Evolutionary conservation across 768 basidiomycete genomes (phyloP), one percentile per base, ranked within the genome.

Genomic region (Leccinum imitatum): DNA sequence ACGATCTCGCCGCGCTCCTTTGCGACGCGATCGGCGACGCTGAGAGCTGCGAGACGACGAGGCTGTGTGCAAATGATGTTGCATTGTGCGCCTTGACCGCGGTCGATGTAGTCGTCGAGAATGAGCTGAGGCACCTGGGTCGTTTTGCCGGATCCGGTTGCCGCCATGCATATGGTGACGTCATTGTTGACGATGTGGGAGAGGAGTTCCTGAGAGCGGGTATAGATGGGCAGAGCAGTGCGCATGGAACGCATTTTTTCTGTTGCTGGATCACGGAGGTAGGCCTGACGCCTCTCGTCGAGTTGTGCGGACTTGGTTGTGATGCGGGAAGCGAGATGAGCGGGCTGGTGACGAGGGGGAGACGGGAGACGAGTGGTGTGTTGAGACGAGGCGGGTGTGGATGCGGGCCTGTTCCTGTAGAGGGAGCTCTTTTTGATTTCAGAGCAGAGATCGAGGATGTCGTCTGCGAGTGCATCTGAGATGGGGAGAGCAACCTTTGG

Each of bases 1-100:
- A 89, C 60, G 0, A 64, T 54, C 70, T 95, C 87, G 3, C 88
- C 91, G 56, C 95, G 80, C 75, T 98, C 95, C 65, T 87, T 90
- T 14, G 95, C 87, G 3, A 97, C 91, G 55, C 95, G 93, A 65
- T 92, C 82, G 0, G 95, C 94, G 31, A 97, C 91, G 65, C 89
- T 91, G 69, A 95, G 89, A 25, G 95, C 94, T 9, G 95, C 94
- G 50, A 97, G 79, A 56, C 95, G 85, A 60, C 95, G 85, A 15
- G 95, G 95, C 69, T 98, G 95, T 0, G 95, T 97, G 69, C 94
- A 97, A 27, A 97, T 78, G 64, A 98, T 83, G 69, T 97, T 96
- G 76, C 93, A 96, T 53, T 78, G 74, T 1, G 91, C 87, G 15
- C 95, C 95, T 57, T 91, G 79, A n/a, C 87, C 91, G 15, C 80